These are phyloP conservation scores for Nicotiana tabacum DNA, from an alignment of 257 asterid genomes.

Conservation along the genomic window DNA sequence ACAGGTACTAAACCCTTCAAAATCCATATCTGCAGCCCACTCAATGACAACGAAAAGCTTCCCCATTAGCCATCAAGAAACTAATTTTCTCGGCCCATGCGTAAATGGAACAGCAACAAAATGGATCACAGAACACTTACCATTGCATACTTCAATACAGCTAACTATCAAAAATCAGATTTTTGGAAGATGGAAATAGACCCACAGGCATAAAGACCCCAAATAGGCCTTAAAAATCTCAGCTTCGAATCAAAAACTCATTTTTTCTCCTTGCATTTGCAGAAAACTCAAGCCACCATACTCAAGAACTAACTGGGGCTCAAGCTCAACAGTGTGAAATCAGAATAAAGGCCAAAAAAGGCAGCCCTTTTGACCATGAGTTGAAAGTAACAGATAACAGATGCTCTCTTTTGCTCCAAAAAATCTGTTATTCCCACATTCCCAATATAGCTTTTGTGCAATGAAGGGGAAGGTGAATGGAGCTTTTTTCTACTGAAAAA, in stretches of 20 bases:
- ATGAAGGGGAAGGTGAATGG: conserved; percentile 17
- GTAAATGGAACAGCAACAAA: conserved; percentile 8
- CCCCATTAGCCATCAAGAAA: conserved; percentile 18
- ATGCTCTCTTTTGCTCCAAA: conserved; percentile 24
- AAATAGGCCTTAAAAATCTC: conserved; percentile 34
- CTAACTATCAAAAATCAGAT: conserved; percentile 35
- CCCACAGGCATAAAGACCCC: conserved; percentile 17
- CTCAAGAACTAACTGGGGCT: conserved; percentile 8
- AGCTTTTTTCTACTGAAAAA: conserved; percentile 38
- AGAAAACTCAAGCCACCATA: neutral
- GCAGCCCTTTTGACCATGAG: conserved; percentile 43
- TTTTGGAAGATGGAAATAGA: conserved; percentile 31
- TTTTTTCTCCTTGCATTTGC: conserved; percentile 15
- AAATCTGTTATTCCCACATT: conserved; percentile 13
- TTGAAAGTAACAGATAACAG: conserved; percentile 25
- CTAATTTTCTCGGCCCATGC: neutral
- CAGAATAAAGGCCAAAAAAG: conserved; percentile 24
- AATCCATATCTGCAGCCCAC: conserved; percentile 58
- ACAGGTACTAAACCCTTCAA: conserved; percentile 52
- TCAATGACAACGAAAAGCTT: neutral
- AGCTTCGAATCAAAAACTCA: conserved; percentile 34
- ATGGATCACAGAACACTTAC: conserved; percentile 22
- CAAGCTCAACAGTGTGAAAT: conserved; percentile 21
- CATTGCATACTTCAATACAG: conserved; percentile 31
- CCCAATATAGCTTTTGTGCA: conserved; percentile 37